Evolutionary conservation across 805 yeast genomes (phyloP), one percentile per base, ranked within the genome.

Genomic region (Isabelozyma gotoi): DNA sequence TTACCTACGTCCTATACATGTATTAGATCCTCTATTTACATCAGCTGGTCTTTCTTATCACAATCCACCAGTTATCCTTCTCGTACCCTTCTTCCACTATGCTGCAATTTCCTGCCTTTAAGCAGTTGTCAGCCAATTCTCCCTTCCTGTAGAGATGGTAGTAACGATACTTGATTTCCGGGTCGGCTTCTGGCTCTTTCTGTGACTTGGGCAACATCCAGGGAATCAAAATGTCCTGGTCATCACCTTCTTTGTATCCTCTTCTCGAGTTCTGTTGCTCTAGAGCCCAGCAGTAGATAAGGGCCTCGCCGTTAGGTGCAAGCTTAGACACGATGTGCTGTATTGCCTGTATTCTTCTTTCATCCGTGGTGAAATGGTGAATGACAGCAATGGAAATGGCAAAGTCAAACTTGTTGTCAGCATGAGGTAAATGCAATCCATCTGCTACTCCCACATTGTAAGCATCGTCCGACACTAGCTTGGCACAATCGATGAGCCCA

Each of bases 341-440:
- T 6, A 94, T 82, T 1, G 97, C 97, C 7, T 77, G 78, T 1
- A 87, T 61, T 41, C 99, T 74, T 57, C 99, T 76, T 48, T 82
- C 85, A 15, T 77, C 78, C 0, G 95, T 88, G n/a, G 96, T 79
- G 68, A 94, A 90, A 62, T 94, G 99, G 58, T 94, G 99, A 14
- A 94, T 83, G 18, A 94, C 99, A 0, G 98, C 98, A 37, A 94
- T 91, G 7, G 95, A 85, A 19, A 94, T 86, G 1, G 96, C 98
- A 71, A 94, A 94, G 56, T 92, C 94, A 55, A 71, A 68, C n/a
- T 57, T 53, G 33, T 50, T 44, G 31, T 60, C 49, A 5, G 59
- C 60, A 51, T 72, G 76, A 21, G 77, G 77, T 33, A 69, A 70
- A 55, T 41, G 59, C 46, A 94, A 67, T 2, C 95, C 97, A 67